Conservation (phyloP, 1,284 basidiomycete species). For the Inonotus obliquus region DNA sequence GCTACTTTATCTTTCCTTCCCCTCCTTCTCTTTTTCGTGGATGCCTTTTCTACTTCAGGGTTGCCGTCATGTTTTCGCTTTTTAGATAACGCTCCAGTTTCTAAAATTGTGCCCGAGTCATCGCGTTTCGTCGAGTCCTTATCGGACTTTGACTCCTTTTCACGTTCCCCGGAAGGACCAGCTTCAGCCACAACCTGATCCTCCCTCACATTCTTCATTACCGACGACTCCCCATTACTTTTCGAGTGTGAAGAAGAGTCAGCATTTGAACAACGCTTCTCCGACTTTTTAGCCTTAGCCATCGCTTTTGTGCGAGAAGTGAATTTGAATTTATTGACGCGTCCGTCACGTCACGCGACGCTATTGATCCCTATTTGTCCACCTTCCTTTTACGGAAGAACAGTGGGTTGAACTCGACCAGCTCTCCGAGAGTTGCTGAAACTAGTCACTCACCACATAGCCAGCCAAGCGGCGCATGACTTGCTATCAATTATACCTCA, state of each 20-base stretch:
- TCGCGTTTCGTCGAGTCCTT: background rate
- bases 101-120: background rate
- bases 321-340: background rate
- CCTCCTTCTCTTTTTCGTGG: background rate
- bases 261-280: background rate
- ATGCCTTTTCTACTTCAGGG: background rate
- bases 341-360: background rate
- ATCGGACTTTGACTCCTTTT: background rate
- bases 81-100: background rate
- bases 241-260: background rate
- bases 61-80: background rate
- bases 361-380: background rate
- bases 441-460: background rate
- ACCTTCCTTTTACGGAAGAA: background rate
- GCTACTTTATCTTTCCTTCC: background rate
- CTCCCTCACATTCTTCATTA: background rate
- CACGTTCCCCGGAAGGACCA: background rate
- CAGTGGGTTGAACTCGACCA: background rate
- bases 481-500: background rate
- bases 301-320: background rate
- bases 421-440: background rate
- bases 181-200: background rate
- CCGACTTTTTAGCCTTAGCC: background rate
- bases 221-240: background rate
- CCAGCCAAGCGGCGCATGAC: background rate